A percentile compares a stretch with the other conserved stretches of the same genome.
These are phyloP conservation scores for Adansonia gregorii DNA, from an alignment of 441 rosid genomes.

Conservation along the genomic window DNA sequence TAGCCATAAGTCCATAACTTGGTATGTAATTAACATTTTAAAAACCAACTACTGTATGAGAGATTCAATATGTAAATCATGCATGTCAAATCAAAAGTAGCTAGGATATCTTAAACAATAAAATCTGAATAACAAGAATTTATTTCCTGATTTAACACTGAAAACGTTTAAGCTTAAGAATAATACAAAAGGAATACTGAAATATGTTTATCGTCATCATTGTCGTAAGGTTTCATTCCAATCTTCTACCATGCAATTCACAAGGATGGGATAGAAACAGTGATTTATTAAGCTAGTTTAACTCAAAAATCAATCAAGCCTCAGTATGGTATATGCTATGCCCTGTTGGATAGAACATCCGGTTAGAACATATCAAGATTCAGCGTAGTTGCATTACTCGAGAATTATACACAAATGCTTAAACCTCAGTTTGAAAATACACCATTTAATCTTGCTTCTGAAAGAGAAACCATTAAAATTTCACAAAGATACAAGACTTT, in stretches of 20 bases:
- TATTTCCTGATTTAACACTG: not conserved
- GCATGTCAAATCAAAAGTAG: not conserved
- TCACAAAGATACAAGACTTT: not conserved
- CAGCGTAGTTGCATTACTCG: not conserved
- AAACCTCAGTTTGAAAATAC: not conserved
- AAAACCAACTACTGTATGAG: not conserved
- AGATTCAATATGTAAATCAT: not conserved
- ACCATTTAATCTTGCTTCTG: not conserved
- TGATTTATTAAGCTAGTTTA: not conserved
- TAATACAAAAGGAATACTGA: not conserved
- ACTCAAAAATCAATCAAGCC: not conserved
- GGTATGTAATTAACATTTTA: not conserved
- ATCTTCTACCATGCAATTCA: not conserved
- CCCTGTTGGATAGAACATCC: constrained; percentile 2
- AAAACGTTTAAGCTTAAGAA: not conserved
- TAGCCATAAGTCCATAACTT: not conserved
- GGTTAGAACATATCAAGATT: not conserved
- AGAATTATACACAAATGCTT: not conserved
- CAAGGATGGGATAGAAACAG: constrained; percentile 7
- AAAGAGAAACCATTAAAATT: not conserved
- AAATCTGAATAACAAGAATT: not conserved
- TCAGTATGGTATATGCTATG: not conserved
- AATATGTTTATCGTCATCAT: not conserved
- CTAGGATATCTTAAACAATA: not conserved
- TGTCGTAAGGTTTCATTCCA: not conserved